Evolutionary conservation across 768 basidiomycete genomes (phyloP), one percentile per base, ranked within the genome.

Genomic region (Tephrocybe sp.): DNA sequence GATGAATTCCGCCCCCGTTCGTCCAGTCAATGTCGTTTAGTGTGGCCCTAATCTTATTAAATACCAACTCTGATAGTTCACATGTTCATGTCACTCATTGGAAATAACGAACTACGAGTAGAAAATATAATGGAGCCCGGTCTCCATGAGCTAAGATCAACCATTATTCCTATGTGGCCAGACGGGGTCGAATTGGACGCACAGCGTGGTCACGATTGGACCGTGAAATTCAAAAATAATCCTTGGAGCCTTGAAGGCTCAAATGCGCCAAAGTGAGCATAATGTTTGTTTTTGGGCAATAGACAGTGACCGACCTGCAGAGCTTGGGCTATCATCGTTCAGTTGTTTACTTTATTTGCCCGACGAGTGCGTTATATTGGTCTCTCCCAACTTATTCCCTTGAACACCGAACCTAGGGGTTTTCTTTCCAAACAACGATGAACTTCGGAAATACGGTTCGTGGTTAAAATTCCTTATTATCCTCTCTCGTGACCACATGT

Each of bases 61-160:
- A 39, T 28, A 23, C 48, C 48, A n/a, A 23, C 47, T 32, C 52
- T 43, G 57, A 32, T 43, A 90, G 88, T 82, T 56, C 87, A 90
- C 61, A 74, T 90, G 71, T 85, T 90, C 61, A 70, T 91, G 42
- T 80, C 85, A 20, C 82, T 91, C 59, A 76, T 78, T 52, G 78
- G 81, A 37, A 78, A 79, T 50, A 85, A 81, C 58, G 84, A 88
- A 66, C 67, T 90, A 38, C 76, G 76, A 42, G 70, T 83, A 42
- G 82, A 85, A 55, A 75, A 78, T 50, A 68, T 78, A 30, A 70
- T 74, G 51, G 65, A 70, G 34, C 66, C 73, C 4, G 83, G 81
- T 1, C 67, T 85, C 42, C 76, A 81, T 30, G 85, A 86, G 57
- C 73, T 90, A 36, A 71, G 79, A 51, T 71, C 77, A 34, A 65